A percentile compares a stretch with the other conserved stretches of the same genome.
Evolutionary conservation across 1,284 basidiomycete genomes (phyloP).

Genomic region (Irpex sp.): DNA sequence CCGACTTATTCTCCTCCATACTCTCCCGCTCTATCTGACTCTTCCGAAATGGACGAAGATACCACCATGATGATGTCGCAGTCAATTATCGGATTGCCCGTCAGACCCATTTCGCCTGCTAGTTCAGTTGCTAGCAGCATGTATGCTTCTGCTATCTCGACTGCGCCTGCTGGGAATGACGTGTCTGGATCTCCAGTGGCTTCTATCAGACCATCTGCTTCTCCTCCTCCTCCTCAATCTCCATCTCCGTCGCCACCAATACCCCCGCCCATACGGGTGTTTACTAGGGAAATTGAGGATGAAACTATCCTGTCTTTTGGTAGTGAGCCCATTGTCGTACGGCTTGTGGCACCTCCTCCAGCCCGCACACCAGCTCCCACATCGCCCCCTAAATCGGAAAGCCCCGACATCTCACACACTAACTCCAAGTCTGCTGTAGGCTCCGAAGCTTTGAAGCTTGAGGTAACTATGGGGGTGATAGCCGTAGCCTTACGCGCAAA

Average conservation of each 20-base stretch:
- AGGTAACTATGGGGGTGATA: slow-evolving; percentile 44
- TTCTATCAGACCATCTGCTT: neutral
- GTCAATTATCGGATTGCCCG: slow-evolving; percentile 57
- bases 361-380: neutral
- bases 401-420: neutral
- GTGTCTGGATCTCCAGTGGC: neutral
- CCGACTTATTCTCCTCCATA: slow-evolving; percentile 16
- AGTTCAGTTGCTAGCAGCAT: slow-evolving; percentile 39
- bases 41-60: slow-evolving; percentile 57
- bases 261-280: slow-evolving; percentile 1
- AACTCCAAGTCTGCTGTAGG: neutral
- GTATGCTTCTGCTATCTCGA: slow-evolving; percentile 71
- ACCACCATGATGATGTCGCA: slow-evolving; percentile 69
- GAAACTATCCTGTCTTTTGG: slow-evolving; percentile 56
- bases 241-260: neutral
- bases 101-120: slow-evolving; percentile 40
- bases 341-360: slow-evolving; percentile 43
- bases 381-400: neutral
- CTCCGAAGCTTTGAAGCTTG: slow-evolving; percentile 11
- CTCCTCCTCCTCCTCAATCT: neutral
- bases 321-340: slow-evolving; percentile 50
- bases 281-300: slow-evolving; percentile 26
- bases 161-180: neutral
- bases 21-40: slow-evolving; percentile 33
- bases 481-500: slow-evolving; percentile 48